These are phyloP conservation scores for Nothophaeocryptopus gaeumannii DNA, from an alignment of 2,329 filamentous ascomycete species.

Conservation along the genomic window DNA sequence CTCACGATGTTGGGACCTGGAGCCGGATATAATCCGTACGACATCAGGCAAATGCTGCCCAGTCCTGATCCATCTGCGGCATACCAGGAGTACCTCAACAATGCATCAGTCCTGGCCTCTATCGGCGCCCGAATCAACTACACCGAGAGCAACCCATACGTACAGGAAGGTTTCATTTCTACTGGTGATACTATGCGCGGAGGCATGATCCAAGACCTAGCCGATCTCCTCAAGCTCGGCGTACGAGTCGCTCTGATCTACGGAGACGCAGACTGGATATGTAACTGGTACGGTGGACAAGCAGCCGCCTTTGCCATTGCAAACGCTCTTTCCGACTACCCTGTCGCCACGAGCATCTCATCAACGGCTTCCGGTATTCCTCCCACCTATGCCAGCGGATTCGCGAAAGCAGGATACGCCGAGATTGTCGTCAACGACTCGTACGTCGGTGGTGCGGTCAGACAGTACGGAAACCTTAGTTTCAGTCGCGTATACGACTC, in stretches of 20 bases:
- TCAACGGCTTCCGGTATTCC: conserved; percentile 11
- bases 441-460: conserved; percentile 68
- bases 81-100: conserved; percentile 53
- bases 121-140: conserved; percentile 53
- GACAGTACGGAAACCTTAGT: conserved; percentile 68
- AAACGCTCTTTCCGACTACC: conserved; percentile 21
- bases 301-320: conserved; percentile 23
- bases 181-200: conserved; percentile 48
- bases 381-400: conserved; percentile 51
- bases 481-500: conserved; percentile 54
- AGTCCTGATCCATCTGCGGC: conserved; percentile 56
- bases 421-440: conserved; percentile 66
- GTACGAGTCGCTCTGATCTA: conserved; percentile 64
- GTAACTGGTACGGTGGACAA: conserved; percentile 60
- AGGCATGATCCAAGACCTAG: conserved; percentile 40
- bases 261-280: conserved; percentile 56
- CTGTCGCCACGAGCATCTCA: conserved; percentile 13
- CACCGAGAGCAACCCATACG: conserved; percentile 41
- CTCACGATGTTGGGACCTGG: conserved; percentile 22
- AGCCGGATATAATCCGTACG: conserved; percentile 39
- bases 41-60: conserved; percentile 50
- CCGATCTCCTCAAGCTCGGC: conserved; percentile 41
- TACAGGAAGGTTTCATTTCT: conserved; percentile 41
- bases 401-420: conserved; percentile 67
- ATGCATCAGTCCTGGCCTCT: conserved; percentile 45